phyloP scores from a whole-genome alignment of 306 rosid genomes.

The Nissolia schottii region DNA sequence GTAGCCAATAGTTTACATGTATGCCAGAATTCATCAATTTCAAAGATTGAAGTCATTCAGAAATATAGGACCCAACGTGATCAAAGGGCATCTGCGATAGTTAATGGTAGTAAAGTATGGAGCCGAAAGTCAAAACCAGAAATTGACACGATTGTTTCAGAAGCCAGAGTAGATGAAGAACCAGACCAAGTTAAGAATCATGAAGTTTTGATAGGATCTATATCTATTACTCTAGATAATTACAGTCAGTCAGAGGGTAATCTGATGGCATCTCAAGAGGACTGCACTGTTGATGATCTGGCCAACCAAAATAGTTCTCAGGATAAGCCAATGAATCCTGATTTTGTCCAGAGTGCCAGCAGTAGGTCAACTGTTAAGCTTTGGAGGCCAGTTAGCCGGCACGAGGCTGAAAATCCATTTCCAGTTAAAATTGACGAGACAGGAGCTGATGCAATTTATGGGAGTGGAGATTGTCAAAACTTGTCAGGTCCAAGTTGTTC shows the following conservation, averaged over 20 bases:
- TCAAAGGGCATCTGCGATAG: conserved; percentile 31
- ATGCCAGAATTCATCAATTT: conserved; percentile 42
- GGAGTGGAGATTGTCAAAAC: conserved; percentile 27
- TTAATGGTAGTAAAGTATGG: conserved; percentile 48
- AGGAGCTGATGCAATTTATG: conserved; percentile 35
- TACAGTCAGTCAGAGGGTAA: conserved; percentile 38
- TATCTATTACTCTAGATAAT: conserved; percentile 54
- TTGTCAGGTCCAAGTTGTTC: conserved; percentile 23
- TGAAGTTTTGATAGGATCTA: conserved; percentile 81
- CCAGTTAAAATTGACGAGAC: conserved; percentile 38
- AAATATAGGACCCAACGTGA: conserved; percentile 44
- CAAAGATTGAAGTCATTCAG: conserved; percentile 38
- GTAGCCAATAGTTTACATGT: conserved; percentile 31
- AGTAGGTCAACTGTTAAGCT: conserved; percentile 40
- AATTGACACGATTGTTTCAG: conserved; percentile 33
- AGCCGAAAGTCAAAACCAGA: conserved; percentile 58
- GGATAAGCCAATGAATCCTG: conserved; percentile 45
- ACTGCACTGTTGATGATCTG: conserved; percentile 32
- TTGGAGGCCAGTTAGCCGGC: conserved; percentile 57
- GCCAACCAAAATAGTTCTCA: conserved; percentile 35
- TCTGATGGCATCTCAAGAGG: conserved; percentile 34
- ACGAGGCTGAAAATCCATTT: conserved; percentile 32
- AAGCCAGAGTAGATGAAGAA: conserved; percentile 39
- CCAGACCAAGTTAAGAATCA: conserved; percentile 40
- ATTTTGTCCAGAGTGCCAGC: conserved; percentile 31